Conservation (phyloP, 345 rosid genomes). For the Sapria himalayana region DNA sequence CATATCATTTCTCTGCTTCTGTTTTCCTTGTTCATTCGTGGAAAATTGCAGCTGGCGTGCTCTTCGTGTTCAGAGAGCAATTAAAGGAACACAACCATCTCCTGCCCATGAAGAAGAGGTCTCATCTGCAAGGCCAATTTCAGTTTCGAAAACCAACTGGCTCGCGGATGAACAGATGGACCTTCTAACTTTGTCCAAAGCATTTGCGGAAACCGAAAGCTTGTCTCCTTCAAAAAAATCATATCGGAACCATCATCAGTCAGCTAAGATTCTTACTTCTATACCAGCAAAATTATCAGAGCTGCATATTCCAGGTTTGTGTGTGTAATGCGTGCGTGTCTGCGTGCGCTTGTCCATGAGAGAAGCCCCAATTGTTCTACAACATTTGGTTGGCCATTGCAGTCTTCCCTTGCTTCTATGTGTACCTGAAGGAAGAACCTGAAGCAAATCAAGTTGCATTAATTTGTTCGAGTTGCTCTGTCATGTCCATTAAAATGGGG, state of each 20-base stretch:
- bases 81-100: slow-evolving; percentile 10
- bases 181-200: slow-evolving; percentile 43
- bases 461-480: slow-evolving; percentile 16
- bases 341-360: too few species aligned
- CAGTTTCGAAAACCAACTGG: slow-evolving; percentile 29
- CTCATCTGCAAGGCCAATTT: slow-evolving; percentile 11
- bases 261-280: too few species aligned
- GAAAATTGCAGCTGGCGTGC: slow-evolving; percentile 56
- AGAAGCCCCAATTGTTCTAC: too few species aligned
- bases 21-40: too few species aligned
- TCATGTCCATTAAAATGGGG: slow-evolving; percentile 30
- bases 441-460: slow-evolving; percentile 21
- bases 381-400: slow-evolving; percentile 14
- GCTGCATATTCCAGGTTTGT: too few species aligned
- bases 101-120: slow-evolving; percentile 1
- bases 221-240: slow-evolving; percentile 25
- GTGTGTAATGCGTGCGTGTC: too few species aligned
- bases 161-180: slow-evolving; percentile 46
- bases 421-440: slow-evolving; percentile 33
- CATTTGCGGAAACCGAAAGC: slow-evolving; percentile 33
- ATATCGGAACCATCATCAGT: slow-evolving; percentile 6
- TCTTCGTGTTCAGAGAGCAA: slow-evolving; percentile 40
- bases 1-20: too few species aligned
- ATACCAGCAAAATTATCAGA: too few species aligned
- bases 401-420: slow-evolving; percentile 77